Evolutionary conservation across 2,329 filamentous ascomycete species (phyloP).

Genomic region (Thelonectria discophora): DNA sequence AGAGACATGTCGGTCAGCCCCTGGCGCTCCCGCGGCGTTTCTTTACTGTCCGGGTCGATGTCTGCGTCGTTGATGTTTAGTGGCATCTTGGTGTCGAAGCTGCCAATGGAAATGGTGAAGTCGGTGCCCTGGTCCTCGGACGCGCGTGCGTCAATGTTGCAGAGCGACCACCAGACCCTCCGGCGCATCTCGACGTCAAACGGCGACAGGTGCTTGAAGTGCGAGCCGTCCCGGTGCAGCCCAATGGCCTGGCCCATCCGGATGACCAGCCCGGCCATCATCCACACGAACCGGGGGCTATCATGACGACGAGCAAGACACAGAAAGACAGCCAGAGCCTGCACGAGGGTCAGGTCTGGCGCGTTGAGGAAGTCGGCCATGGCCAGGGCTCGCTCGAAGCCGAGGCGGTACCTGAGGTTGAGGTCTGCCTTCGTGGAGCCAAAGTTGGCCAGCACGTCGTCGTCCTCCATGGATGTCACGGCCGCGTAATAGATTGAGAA

Average conservation of each 20-base stretch:
- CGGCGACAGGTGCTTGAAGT: slow-evolving; percentile 60
- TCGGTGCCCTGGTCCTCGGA: slow-evolving; percentile 68
- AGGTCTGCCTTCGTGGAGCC: slow-evolving; percentile 57
- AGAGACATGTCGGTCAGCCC: slow-evolving; percentile 64
- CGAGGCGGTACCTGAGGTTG: slow-evolving; percentile 60
- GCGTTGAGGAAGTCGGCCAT: slow-evolving; percentile 69
- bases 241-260: slow-evolving; percentile 64
- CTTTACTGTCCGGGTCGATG: slow-evolving; percentile 56
- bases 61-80: slow-evolving; percentile 67
- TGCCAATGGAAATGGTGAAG: slow-evolving; percentile 54
- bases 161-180: slow-evolving; percentile 69
- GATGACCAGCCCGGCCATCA: slow-evolving; percentile 69
- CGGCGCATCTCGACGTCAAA: slow-evolving; percentile 72
- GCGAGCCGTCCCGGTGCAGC: slow-evolving; percentile 65
- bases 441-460: slow-evolving; percentile 62
- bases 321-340: slow-evolving; percentile 69
- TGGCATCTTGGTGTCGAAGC: slow-evolving; percentile 63
- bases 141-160: slow-evolving; percentile 66
- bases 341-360: slow-evolving; percentile 66
- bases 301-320: slow-evolving; percentile 62
- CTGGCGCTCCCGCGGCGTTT: slow-evolving; percentile 56
- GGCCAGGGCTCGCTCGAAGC: slow-evolving; percentile 67
- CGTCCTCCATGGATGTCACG: slow-evolving; percentile 64
- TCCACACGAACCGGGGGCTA: slow-evolving; percentile 66
- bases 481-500: slow-evolving; percentile 67